Evolutionary conservation across 2,329 filamentous ascomycete species (phyloP).

Genomic region (Sporothrix schenckii): DNA sequence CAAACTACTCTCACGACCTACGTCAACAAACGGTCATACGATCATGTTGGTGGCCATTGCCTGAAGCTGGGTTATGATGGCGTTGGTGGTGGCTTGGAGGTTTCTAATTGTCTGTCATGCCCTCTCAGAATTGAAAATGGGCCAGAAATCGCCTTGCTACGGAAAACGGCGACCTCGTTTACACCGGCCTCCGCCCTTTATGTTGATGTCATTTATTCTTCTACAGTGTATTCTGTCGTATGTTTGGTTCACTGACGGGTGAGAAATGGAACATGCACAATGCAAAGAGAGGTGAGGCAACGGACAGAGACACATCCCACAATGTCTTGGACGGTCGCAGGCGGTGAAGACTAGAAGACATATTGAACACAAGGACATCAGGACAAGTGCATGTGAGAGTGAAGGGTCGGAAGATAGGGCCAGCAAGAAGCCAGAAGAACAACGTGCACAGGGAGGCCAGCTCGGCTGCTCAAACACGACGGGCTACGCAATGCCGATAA

Average conservation of each 20-base stretch:
- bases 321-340: slow-evolving; percentile 24
- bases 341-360: slow-evolving; percentile 8
- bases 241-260: neutral
- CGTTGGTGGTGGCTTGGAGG: too few species aligned
- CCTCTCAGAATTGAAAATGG: neutral
- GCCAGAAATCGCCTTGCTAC: neutral
- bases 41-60: too few species aligned
- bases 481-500: slow-evolving; percentile 13
- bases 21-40: too few species aligned
- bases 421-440: neutral
- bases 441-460: neutral
- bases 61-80: too few species aligned
- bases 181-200: neutral
- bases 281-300: neutral
- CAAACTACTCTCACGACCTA: too few species aligned
- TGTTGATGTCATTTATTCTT: neutral
- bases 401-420: neutral
- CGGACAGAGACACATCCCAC: neutral
- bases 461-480: slow-evolving; percentile 29
- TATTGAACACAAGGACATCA: neutral
- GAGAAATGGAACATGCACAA: neutral
- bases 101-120: too few species aligned
- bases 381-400: too few species aligned
- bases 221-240: neutral
- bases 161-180: neutral